Percentiles rank a stretch among this genome's conserved stretches.
Conservation (phyloP, 2,329 filamentous ascomycete genomes). For the Xylariaceae sp. region DNA sequence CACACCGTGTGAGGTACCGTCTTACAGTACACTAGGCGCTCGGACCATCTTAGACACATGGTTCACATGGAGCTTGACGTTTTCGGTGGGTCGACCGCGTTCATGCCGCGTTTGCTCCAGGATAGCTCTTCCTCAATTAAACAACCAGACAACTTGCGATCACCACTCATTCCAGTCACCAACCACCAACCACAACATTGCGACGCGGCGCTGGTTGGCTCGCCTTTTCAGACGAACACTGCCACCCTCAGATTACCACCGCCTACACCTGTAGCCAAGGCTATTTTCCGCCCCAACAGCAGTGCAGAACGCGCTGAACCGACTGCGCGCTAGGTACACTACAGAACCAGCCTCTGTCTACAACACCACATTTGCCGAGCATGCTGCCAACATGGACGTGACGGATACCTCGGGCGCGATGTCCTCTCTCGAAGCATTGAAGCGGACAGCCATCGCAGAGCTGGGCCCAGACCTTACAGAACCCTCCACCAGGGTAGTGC, state of each 20-base stretch:
- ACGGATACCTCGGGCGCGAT: slow-evolving; percentile 9
- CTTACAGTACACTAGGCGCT: no score
- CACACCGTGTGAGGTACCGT: no score
- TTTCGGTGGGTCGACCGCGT: not conserved
- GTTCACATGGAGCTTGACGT: slow-evolving; percentile 1
- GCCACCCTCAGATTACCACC: no score
- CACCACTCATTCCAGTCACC: not conserved
- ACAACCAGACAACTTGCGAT: not conserved
- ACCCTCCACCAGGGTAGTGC: slow-evolving; percentile 39
- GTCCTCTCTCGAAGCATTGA: slow-evolving; percentile 18
- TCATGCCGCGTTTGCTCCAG: not conserved
- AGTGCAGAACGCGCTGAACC: no score
- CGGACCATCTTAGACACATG: no score
- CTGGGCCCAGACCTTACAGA: slow-evolving; percentile 41
- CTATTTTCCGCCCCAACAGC: no score
- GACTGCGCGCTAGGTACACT: not conserved
- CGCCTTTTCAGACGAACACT: no score
- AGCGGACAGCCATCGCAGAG: slow-evolving; percentile 46
- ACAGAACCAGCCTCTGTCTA: not conserved
- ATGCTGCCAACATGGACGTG: slow-evolving; percentile 19
- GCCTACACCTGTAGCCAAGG: no score
- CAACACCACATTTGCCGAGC: slow-evolving; percentile 5
- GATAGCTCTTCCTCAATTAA: not conserved
- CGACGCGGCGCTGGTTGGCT: no score
- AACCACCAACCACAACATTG: not conserved